These are phyloP conservation scores for Colletotrichum spaethianum DNA, from an alignment of 2,329 filamentous ascomycete genomes.

Conservation along the genomic window DNA sequence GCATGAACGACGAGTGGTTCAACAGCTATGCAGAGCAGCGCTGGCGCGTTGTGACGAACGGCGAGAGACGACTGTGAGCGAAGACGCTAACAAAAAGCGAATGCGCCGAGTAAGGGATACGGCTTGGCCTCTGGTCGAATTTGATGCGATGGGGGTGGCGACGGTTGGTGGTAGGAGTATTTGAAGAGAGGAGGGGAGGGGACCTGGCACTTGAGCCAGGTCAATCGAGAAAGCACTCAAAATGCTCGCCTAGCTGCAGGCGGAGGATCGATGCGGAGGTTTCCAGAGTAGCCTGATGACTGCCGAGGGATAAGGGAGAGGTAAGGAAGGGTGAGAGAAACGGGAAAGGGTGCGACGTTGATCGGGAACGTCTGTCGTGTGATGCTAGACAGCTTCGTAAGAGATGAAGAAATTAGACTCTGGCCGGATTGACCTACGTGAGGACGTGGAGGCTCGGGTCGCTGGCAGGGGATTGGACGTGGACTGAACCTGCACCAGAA, in stretches of 20 bases:
- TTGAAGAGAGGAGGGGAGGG: constrained; percentile 27
- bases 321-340: neutral
- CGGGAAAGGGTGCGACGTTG: constrained; percentile 18
- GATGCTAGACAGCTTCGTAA: constrained; percentile 21
- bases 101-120: neutral
- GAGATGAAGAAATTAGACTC: constrained; percentile 32
- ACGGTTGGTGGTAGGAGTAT: neutral
- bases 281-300: neutral
- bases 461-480: constrained; percentile 26
- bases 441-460: constrained; percentile 38
- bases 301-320: neutral
- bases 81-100: neutral
- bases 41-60: constrained; percentile 1
- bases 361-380: constrained; percentile 14
- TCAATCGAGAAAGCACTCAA: constrained; percentile 27
- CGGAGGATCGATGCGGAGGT: constrained; percentile 5
- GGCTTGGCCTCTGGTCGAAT: neutral
- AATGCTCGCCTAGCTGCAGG: constrained; percentile 18
- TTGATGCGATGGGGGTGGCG: constrained; percentile 19
- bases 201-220: constrained; percentile 37
- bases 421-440: constrained; percentile 30
- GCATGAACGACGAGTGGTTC: constrained; percentile 21
- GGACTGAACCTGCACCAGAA: constrained; percentile 7
- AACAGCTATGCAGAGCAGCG: constrained; percentile 4
- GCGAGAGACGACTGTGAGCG: neutral